Base-by-base conservation (phyloP, 2,329 filamentous ascomycete species). In the Aspergillus hiratsukae region DNA sequence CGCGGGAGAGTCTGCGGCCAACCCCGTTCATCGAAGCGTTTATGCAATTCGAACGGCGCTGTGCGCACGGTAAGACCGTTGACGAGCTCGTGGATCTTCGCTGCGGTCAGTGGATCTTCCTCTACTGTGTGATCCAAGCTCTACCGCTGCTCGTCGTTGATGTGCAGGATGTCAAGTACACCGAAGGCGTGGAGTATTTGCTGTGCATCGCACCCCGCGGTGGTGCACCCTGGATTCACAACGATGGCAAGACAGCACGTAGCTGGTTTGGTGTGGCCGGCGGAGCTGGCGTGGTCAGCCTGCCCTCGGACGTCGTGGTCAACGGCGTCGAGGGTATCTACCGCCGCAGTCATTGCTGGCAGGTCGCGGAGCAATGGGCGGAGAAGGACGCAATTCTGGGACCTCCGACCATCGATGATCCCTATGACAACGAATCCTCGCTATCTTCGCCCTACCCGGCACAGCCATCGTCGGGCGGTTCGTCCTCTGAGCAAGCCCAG, bases 301-400 rank as follows among this genome's bases (percentile, higher is more conserved):
- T 88, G 5, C 85, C 87, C 1, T 81, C 80, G 0, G 85, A 88
- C 64, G 75, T 87, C 27, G 82, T 88, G 46, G 82, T 87, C 61
- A 81, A 88, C 63, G 83, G 86, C 19, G 81, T 87, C 1, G 87
- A 89, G 66, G 86, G 83, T 48, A 81, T 87, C 46, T 89, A 88
- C 70, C 80, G 83, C 17, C 82, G 86, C 45, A 87, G 83, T 58
- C 87, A 89, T 67, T 89, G 86, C 72, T 90, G 87, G 87, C 74
- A 80, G 56, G 79, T 81, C 64, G 86, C 85, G 3, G 79, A 83
- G 62, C 77, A 81, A 62, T 89, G 87, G 87, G 78, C 78, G 8
- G 75, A 77, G 37, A 74, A 76, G 19, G 69, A 71, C 53, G 62
- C 68, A 51, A 62, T 73, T 17, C 57, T 74, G 46, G 69, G 63